Conservation (phyloP, 371 early-diverging fungal genomes). For the Mortierella sp. region DNA sequence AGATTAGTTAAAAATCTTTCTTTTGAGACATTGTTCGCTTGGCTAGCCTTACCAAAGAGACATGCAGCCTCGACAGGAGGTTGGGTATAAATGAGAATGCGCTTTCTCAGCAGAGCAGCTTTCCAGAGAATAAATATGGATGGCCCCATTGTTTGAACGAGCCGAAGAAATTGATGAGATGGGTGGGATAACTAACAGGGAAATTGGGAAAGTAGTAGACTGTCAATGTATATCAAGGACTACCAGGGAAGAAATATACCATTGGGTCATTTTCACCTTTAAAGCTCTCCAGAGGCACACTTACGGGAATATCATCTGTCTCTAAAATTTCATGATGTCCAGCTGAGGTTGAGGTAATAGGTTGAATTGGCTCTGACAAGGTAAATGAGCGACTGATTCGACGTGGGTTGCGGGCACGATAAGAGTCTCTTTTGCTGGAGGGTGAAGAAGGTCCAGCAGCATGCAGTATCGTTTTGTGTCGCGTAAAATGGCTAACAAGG, state of each 20-base stretch:
- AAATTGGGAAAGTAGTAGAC: neutral
- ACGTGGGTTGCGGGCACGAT: slow-evolving; percentile 26
- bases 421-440: slow-evolving; percentile 35
- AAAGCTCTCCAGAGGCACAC: neutral
- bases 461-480: slow-evolving; percentile 14
- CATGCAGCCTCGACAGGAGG: slow-evolving; percentile 66
- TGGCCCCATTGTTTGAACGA: slow-evolving; percentile 64
- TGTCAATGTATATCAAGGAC: neutral
- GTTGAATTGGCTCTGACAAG: slow-evolving; percentile 36
- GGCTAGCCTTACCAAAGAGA: slow-evolving; percentile 60
- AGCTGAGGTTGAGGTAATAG: slow-evolving; percentile 4
- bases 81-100: slow-evolving; percentile 64
- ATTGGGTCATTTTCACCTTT: too few species aligned
- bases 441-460: slow-evolving; percentile 27
- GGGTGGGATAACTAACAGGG: slow-evolving; percentile 48
- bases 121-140: slow-evolving; percentile 71
- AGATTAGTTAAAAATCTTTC: neutral
- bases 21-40: neutral
- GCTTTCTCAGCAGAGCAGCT: slow-evolving; percentile 65
- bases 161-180: slow-evolving; percentile 56
- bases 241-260: too few species aligned
- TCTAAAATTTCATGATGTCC: slow-evolving; percentile 15
- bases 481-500: slow-evolving; percentile 22
- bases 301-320: slow-evolving; percentile 34
- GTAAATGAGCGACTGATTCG: slow-evolving; percentile 49